These are phyloP conservation scores for Paramecium bursaria DNA, from an alignment of 73 alveolate genomes.

Conservation along the genomic window DNA sequence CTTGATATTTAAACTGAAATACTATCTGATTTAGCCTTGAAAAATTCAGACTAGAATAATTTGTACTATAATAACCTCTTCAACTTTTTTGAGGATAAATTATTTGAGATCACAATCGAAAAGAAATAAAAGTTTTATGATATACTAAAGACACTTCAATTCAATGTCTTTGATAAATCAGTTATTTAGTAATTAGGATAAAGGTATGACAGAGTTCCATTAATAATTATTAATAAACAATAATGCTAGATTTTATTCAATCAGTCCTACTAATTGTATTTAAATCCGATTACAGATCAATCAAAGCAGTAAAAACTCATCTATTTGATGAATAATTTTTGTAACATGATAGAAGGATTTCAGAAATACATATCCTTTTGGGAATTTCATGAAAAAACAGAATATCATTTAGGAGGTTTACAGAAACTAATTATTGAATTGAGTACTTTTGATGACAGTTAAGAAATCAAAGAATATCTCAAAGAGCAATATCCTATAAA, in stretches of 20 bases:
- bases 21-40: too few species aligned
- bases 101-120: too few species aligned
- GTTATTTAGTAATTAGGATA: too few species aligned
- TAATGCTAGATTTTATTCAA: not conserved
- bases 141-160: too few species aligned
- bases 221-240: not conserved
- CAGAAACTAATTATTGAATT: conserved; percentile 36
- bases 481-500: conserved; percentile 21
- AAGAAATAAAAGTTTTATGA: too few species aligned
- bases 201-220: conserved; percentile 34
- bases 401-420: conserved; percentile 29
- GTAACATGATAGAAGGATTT: conserved; percentile 29
- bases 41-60: too few species aligned
- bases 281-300: not conserved
- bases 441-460: conserved; percentile 39
- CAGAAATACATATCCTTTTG: not conserved
- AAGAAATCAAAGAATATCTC: conserved; percentile 2
- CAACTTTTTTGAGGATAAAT: too few species aligned
- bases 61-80: too few species aligned
- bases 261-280: not conserved
- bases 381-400: conserved; percentile 23
- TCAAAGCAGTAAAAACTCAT: not conserved
- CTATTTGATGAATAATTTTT: not conserved
- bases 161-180: too few species aligned
- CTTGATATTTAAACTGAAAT: too few species aligned